Base-by-base conservation (phyloP, 768 basidiomycete species). In the Mrakia frigida region DNA sequence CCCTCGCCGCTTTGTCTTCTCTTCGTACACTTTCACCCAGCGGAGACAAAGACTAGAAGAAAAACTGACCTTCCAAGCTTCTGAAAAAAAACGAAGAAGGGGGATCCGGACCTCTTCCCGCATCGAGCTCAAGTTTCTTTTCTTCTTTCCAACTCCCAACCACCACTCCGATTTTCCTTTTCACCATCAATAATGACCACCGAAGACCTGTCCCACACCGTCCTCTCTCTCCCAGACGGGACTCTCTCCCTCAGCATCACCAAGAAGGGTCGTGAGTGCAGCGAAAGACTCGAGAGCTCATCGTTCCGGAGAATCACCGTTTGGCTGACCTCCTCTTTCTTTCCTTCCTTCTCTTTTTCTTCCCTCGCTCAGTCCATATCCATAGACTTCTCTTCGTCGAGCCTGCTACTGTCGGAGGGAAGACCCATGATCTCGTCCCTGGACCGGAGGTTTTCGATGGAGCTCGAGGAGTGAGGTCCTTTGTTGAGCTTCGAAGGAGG, bases 301-400 rank as follows among this genome's bases (percentile, higher is more conserved):
- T 33, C 52, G 33, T 43, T 35, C 59, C 46, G 46, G 46, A 50
- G 46, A 50, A 50, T 18, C 46, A 21, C 46, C 46, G 46, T 41
- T 11, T 41, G 11, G 39, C 46, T 50, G 46, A 50, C 13, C 46
- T 21, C 21, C 5, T n/a, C n/a, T 53, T 31, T 10, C 52, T 35
- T 28, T 13, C n/a, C n/a, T n/a, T n/a, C n/a, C n/a, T n/a, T n/a
- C n/a, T n/a, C n/a, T n/a, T n/a, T n/a, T n/a, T n/a, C n/a, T n/a
- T n/a, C n/a, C n/a, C n/a, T n/a, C n/a, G n/a, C n/a, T n/a, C 39
- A 75, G 74, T 75, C 1, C 74, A 75, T 43, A 41, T 75, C 41
- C 65, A 67, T 50, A 56, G 74, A 4, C 25, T 75, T 0, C 35
- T 75, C 31, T 65, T 68, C 35, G 52, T 63, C n/a, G 37, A 69